Base-by-base conservation (phyloP, 192 early-diverging fungal genomes). In the Coemansia sp. region DNA sequence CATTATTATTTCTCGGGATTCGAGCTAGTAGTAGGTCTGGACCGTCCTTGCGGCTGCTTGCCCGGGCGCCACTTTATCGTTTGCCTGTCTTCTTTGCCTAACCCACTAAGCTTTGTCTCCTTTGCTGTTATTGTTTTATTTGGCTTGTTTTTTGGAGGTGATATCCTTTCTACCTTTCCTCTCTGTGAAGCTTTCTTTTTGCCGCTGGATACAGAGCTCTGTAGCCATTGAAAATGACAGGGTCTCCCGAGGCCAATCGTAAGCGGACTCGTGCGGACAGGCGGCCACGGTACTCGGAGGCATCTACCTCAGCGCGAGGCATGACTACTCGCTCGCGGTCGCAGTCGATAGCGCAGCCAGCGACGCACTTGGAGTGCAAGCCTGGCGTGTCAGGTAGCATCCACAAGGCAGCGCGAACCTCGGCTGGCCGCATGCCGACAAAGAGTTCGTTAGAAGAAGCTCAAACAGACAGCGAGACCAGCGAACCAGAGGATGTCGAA, bases 321-420 rank as follows among this genome's bases (percentile, higher is more conserved):
- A 82, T 82, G 68, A 65, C 69, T 49, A 82, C 80, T 13, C 66
- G 80, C 45, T 77, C 75, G 58, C 80, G 75, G 30, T 71, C 78
- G 5, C 78, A 69, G 45, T 71, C 80, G 32, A 70, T 69, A 15
- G 66, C 68, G 15, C 68, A 68, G 63, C 65, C 49, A 50, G 34
- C 49, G 3, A 5, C 58, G 3, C 58, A 39, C 37, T 12, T 35
- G 20, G 45, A 30, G 11, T 43, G 10, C 37, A 38, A 6, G 27
- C 24, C 61, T 11, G 40, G 24, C 13, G n/a, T 10, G 15, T 62
- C 61, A 20, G 40, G 29, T 29, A 43, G 27, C 61, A 18, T 18
- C 10, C 40, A n/a, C 39, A 43, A 32, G 61, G 35, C 61, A 9
- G 34, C 37, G 35, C 58, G 37, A 22, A 59, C 58, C 10, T 59